Base-by-base conservation (phyloP, 2,329 filamentous ascomycete genomes). In the Stachybotrys chlorohalonatus region DNA sequence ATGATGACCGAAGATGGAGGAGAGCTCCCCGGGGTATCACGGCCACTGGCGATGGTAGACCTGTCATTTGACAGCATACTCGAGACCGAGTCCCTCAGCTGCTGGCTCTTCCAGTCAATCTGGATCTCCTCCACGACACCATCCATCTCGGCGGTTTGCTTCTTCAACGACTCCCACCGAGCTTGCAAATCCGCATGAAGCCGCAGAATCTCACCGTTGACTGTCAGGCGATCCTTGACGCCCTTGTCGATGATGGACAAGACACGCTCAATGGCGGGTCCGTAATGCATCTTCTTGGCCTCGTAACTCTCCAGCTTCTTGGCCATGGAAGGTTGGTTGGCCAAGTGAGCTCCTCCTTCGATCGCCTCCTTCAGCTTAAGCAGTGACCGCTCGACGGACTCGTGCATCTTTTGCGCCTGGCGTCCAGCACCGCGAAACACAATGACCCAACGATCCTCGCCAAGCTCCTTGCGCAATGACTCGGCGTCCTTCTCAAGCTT, bases 391-490 rank as follows among this genome's bases (percentile, higher is more conserved):
- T 95, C 89, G 24, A 97, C 90, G 4, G 92, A 96, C 62, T 96
- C 90, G 66, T 90, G 93, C 91, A 99, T 96, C 74, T 96, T 96
- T 62, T 94, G 84, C 5, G 94, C 93, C 70, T 96, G 91, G 55
- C 87, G 82, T 13, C 91, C 92, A 15, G 94, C 94, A 60, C 94
- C 93, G 55, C 93, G 84, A 74, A 99, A 99, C 42, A 97, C 92
- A 53, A 95, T 80, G 48, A 99, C 86, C 94, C 94, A 99, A 55
- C 91, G 86, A 66, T 99, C 94, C 68, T 99, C 94, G 31, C 91
- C 91, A 5, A 99, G 77, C 68, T 99, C 94, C 67, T 91, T 88
- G 59, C 92, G 82, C 50, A 99, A 72, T 1, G 89, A 88, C 65
- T 97, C 92, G 9, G 93, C 92, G 67, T 99, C 94, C 57, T 85